These are phyloP conservation scores for Arthrocladium fulminans DNA, from an alignment of 2,329 filamentous ascomycete species.

Conservation along the genomic window DNA sequence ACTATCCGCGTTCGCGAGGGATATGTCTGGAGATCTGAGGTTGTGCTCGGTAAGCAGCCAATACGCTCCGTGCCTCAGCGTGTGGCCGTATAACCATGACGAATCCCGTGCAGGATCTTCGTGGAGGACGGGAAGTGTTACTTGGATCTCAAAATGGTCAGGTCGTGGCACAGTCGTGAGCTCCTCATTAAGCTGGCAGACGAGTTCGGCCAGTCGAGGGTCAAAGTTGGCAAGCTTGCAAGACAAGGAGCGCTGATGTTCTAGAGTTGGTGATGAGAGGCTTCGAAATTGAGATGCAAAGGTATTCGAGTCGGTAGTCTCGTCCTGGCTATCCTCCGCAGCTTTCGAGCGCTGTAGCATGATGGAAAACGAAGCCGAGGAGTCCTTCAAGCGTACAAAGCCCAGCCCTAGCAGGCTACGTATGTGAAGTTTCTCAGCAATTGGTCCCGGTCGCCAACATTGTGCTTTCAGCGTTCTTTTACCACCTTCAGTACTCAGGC, in stretches of 20 bases:
- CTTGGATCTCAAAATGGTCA: slow-evolving; percentile 27
- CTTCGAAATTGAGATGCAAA: slow-evolving; percentile 31
- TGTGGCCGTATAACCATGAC: slow-evolving; percentile 48
- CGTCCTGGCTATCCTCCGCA: slow-evolving; percentile 12
- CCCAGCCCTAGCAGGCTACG: slow-evolving; percentile 29
- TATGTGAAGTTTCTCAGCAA: slow-evolving; percentile 29
- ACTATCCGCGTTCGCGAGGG: too few relatives aligned
- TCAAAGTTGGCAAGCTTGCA: slow-evolving; percentile 29
- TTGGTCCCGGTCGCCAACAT: slow-evolving; percentile 14
- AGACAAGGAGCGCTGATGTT: background rate
- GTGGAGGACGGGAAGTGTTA: slow-evolving; percentile 59
- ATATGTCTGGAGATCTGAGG: slow-evolving; percentile 1
- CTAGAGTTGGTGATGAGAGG: background rate
- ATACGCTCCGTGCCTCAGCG: slow-evolving; percentile 48
- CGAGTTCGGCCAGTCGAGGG: slow-evolving; percentile 43
- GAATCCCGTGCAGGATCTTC: slow-evolving; percentile 49
- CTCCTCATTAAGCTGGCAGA: slow-evolving; percentile 31
- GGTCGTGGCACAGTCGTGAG: slow-evolving; percentile 7
- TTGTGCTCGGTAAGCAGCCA: slow-evolving; percentile 33
- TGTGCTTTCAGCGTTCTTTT: slow-evolving; percentile 9
- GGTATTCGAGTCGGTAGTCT: slow-evolving; percentile 21
- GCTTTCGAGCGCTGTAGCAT: slow-evolving; percentile 28
- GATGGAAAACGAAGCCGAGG: slow-evolving; percentile 18
- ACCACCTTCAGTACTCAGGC: background rate
- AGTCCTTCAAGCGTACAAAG: slow-evolving; percentile 31